These are phyloP conservation scores for Pneumocystis oryctolagi DNA, from an alignment of 1,139 yeast species.

Conservation along the genomic window DNA sequence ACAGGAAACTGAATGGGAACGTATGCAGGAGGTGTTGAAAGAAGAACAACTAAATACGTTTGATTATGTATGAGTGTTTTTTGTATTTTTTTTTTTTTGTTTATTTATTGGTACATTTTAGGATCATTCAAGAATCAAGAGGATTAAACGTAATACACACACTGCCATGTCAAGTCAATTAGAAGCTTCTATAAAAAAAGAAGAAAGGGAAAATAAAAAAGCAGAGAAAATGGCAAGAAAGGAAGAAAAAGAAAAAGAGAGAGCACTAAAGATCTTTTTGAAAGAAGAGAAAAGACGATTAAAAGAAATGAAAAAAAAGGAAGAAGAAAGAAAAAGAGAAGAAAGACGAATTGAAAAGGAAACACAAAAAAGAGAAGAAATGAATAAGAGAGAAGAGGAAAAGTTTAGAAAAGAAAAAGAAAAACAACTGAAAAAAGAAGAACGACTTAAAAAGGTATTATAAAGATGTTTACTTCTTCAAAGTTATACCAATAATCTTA, in stretches of 20 bases:
- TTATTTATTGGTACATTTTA: neutral
- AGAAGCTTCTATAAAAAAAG: neutral
- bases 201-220: neutral
- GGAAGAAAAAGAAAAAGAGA: slow-evolving; percentile 22
- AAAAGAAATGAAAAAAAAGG: slow-evolving; percentile 4
- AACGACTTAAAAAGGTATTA: neutral
- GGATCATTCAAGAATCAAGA: neutral
- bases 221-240: neutral
- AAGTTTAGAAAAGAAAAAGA: slow-evolving; percentile 24
- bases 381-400: slow-evolving; percentile 20
- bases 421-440: slow-evolving; percentile 22
- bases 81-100: neutral
- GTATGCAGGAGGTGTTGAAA: neutral
- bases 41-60: no score
- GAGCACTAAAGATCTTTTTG: slow-evolving; percentile 25
- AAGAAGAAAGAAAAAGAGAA: slow-evolving; percentile 7
- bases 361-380: slow-evolving; percentile 19
- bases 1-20: no score
- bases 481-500: neutral
- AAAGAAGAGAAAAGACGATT: slow-evolving; percentile 3
- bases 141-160: neutral
- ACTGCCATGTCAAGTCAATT: neutral
- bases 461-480: neutral
- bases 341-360: slow-evolving; percentile 20
- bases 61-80: neutral